Evolutionary conservation across 108 stramenopile genomes (phyloP), one percentile per base, ranked within the genome.

Genomic region (Fistulifera solaris): DNA sequence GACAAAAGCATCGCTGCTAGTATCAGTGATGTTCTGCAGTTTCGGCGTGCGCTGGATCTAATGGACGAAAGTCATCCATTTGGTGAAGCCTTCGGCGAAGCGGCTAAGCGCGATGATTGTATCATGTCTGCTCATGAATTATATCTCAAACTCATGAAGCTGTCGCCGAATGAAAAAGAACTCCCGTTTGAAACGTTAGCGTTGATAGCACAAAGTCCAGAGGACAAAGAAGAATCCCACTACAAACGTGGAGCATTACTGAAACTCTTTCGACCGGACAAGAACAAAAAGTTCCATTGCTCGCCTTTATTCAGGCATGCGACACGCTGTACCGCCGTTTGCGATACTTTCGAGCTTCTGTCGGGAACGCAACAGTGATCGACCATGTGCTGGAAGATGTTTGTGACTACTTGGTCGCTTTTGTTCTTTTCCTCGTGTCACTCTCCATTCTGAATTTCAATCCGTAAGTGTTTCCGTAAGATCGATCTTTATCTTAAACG

Each of bases 61-160:
- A 76, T 90, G 76, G 78, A 87, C 62, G 75, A 76, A 25, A 55
- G 58, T 15, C 63, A 77, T 70, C 83, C 76, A 2, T 86, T 90
- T 61, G 56, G 68, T 19, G 75, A 65, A 53, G 59, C 89, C 42
- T 90, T 87, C 56, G 89, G 89, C 2, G 65, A 60, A 7, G 83
- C 84, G 17, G 61, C 56, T 31, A 75, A 63, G 0, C 56, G 89
- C 49, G 67, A 87, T 41, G 63, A 77, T 39, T 70, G 76, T 26
- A 81, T 91, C 45, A 55, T 57, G 22, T 87, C 85, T 0, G 68
- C 89, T 5, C 67, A 79, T 44, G 19, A 27, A 6, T 38, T 83
- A 1, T 91, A 87, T 45, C 48, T 69, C 10, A 67, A 71, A 8
- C 68, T 90, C 17, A 44, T 77, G 39, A 56, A 63, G 43, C 55